These are phyloP conservation scores for Suillus cothurnatus DNA, from an alignment of 768 basidiomycete genomes.

Conservation along the genomic window DNA sequence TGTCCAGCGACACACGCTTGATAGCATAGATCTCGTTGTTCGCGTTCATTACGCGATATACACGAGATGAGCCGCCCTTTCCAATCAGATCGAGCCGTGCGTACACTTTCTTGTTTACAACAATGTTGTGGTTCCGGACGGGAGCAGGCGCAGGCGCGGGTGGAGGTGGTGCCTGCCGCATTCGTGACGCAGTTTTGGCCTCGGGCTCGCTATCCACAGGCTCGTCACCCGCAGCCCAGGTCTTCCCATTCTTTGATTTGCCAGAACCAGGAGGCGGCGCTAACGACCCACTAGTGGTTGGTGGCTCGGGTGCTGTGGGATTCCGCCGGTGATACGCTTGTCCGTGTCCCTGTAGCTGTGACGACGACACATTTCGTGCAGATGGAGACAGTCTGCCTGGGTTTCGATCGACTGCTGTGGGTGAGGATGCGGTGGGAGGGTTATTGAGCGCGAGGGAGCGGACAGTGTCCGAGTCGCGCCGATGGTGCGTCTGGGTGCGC, in stretches of 20 bases:
- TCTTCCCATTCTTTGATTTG: constrained; percentile 37
- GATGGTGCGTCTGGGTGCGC: constrained; percentile 51
- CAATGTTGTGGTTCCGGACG: constrained; percentile 42
- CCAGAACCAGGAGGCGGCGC: constrained; percentile 20
- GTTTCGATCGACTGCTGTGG: constrained; percentile 53
- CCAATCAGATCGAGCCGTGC: constrained; percentile 88
- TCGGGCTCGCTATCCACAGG: constrained; percentile 40
- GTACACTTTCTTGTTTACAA: constrained; percentile 75
- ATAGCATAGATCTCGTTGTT: constrained; percentile 83
- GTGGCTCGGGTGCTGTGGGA: constrained; percentile 67
- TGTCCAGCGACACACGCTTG: constrained; percentile 90
- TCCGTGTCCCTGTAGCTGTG: constrained; percentile 24
- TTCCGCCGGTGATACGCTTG: constrained; percentile 60
- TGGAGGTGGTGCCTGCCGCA: constrained; percentile 35
- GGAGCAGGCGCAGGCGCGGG: constrained; percentile 29
- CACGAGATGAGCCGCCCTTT: constrained; percentile 93
- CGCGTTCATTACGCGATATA: constrained; percentile 85
- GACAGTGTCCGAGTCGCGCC: constrained; percentile 78
- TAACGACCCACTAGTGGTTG: constrained; percentile 42
- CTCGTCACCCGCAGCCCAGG: constrained; percentile 51
- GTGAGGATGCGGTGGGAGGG: constrained; percentile 45
- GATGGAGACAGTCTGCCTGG: constrained; percentile 35
- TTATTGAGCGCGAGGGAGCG: constrained; percentile 46
- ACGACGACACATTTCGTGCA: constrained; percentile 22
- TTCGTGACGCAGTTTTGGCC: constrained; percentile 27